Conservation (phyloP, 495 filamentous ascomycete species). For the Thermothielavioides terrestris region DNA sequence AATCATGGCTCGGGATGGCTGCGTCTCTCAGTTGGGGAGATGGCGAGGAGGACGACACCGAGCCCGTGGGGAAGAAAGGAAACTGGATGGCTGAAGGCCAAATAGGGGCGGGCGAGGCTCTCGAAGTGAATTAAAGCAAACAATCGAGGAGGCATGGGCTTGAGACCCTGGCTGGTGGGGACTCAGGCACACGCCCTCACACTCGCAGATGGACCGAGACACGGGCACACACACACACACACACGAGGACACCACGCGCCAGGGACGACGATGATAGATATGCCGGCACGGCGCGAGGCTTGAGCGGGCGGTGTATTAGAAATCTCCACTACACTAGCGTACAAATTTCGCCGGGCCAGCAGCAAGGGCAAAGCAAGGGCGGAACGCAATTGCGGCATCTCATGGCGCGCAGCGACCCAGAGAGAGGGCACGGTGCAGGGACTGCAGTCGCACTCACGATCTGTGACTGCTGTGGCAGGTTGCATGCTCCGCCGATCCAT, state of each 20-base stretch:
- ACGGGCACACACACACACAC: background rate
- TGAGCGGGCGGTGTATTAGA: background rate
- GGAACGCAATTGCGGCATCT: background rate
- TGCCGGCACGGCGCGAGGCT: background rate
- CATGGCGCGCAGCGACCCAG: no score
- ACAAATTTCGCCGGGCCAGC: background rate
- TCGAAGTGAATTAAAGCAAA: no score
- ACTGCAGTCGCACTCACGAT: constrained; percentile 2
- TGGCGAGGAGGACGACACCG: background rate
- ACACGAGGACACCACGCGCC: background rate
- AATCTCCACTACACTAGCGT: no score
- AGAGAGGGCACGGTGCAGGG: background rate
- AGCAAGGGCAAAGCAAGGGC: background rate
- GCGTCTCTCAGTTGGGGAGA: no score
- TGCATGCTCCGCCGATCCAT: background rate
- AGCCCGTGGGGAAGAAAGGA: background rate
- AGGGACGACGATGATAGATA: no score
- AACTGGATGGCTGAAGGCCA: background rate
- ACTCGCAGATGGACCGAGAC: no score
- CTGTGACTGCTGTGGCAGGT: background rate
- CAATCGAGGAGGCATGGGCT: no score
- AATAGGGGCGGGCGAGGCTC: background rate
- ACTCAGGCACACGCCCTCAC: no score
- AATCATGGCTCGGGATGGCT: constrained; percentile 16
- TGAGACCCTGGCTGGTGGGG: background rate